Percentiles rank a stretch among this genome's conserved stretches.
These are phyloP conservation scores for Magnolia sinica DNA, from an alignment of 164 flowering plant genomes.

Conservation along the genomic window DNA sequence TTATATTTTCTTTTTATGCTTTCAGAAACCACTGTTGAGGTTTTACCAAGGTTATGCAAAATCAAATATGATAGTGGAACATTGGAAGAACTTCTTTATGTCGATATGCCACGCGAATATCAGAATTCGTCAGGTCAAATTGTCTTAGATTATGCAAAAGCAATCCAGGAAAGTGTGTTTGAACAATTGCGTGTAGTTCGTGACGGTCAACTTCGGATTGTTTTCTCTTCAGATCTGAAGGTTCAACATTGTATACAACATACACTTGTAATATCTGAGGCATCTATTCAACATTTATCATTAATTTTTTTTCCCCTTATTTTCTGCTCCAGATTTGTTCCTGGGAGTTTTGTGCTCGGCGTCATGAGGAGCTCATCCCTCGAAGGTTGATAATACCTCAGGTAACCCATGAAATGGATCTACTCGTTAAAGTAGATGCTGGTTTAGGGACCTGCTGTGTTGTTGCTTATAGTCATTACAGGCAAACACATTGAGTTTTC, in stretches of 20 bases:
- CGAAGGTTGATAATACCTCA: conserved; percentile 79
- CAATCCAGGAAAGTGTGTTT: conserved; percentile 97
- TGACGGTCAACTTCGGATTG: conserved; percentile 93
- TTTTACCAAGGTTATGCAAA: conserved; percentile 91
- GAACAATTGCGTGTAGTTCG: conserved; percentile 98
- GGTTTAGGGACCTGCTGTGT: not conserved
- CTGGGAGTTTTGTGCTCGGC: conserved; percentile 98
- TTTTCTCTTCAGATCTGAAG: conserved; percentile 89
- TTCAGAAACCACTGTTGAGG: conserved; percentile 95
- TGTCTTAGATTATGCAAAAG: conserved; percentile 94
- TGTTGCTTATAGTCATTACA: too few species aligned
- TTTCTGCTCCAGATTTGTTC: conserved; percentile 64
- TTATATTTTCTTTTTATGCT: conserved; percentile 1
- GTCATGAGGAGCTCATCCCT: conserved; percentile 95
- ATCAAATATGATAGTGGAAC: conserved; percentile 99
- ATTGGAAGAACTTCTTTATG: conserved; percentile 91
- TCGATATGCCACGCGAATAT: conserved; percentile 93
- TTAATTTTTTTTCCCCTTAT: not conserved
- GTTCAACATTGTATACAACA: conserved; percentile 22
- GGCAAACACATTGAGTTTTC: too few species aligned
- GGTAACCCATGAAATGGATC: conserved; percentile 35
- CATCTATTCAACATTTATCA: not conserved
- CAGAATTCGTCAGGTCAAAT: conserved; percentile 89
- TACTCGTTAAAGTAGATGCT: not conserved
- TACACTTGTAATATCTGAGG: not conserved